Percentiles rank a stretch among this genome's conserved stretches.
These are phyloP conservation scores for Grifola frondosa DNA, from an alignment of 1,284 basidiomycete genomes.

Conservation along the genomic window DNA sequence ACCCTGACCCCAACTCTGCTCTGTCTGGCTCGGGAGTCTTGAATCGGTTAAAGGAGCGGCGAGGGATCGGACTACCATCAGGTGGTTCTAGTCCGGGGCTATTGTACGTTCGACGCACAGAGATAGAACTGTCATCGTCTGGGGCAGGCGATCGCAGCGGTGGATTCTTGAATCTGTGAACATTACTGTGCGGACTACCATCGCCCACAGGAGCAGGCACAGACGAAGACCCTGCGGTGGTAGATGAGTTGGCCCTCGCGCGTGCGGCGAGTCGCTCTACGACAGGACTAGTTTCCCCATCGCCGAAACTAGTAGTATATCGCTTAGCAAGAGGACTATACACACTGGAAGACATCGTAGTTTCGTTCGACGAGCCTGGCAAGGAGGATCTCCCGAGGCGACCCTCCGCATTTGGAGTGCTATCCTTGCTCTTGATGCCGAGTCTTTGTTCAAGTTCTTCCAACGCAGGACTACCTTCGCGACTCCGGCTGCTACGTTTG, in stretches of 20 bases:
- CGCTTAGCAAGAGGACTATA: constrained; percentile 16
- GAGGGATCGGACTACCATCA: constrained; percentile 20
- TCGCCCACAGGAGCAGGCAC: constrained; percentile 7
- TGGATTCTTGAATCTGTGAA: constrained; percentile 13
- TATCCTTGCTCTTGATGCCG: constrained; percentile 37
- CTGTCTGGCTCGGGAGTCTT: constrained; percentile 25
- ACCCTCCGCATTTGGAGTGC: constrained; percentile 23
- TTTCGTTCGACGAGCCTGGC: constrained; percentile 13
- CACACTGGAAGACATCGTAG: constrained; percentile 12
- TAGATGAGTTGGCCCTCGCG: constrained; percentile 19
- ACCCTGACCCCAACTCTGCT: constrained; percentile 6
- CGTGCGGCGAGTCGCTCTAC: constrained; percentile 20
- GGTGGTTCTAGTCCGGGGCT: constrained; percentile 13
- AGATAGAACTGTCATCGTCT: constrained; percentile 23
- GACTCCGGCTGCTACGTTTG: constrained; percentile 33
- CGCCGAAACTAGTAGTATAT: constrained; percentile 12
- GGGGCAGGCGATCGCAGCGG: constrained; percentile 12
- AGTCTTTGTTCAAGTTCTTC: constrained; percentile 57
- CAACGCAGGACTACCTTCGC: constrained; percentile 62
- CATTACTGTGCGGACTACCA: background rate
- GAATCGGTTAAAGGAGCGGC: constrained; percentile 34
- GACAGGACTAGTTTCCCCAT: constrained; percentile 21
- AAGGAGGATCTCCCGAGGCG: constrained; percentile 1
- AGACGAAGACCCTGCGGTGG: constrained; percentile 16
- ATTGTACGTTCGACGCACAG: constrained; percentile 9